Base-by-base conservation (phyloP, 169 alveolate genomes). In the Cryptosporidium parvum region DNA sequence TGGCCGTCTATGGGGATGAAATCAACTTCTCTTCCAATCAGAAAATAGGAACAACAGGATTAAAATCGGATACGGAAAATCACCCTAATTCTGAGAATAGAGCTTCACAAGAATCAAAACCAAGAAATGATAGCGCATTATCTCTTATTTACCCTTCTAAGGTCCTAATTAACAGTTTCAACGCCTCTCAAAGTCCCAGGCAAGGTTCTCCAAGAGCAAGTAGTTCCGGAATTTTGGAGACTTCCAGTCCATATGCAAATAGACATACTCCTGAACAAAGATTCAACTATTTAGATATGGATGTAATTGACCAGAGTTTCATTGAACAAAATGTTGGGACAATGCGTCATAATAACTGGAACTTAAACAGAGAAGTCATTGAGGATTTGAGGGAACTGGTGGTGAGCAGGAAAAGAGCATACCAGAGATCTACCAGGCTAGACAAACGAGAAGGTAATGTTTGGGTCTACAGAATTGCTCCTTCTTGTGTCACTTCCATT, bases 381-480 rank as follows among this genome's bases (percentile, higher is more conserved):
- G 98, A 94, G 67, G 98, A 95, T 85, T 84, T 96, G 39, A 89
- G 97, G 62, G 98, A 96, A 91, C 93, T 96, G 16, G 91, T 96
- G 0, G 89, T 93, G 56, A 87, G 94, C 69, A 92, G 95, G 67
- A 91, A 91, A 35, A 92, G 98, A 18, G 98, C 98, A 21, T 93
- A 92, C 26, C 95, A 95, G 39, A 86, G 97, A 26, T 91, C 93
- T 0, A 84, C 95, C 18, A 85, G 94, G 42, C 86, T 95, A 21
- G 97, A 95, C 71, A 86, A 96, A 39, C 58, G 98, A 42, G 86
- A 96, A 56, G 98, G 98, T 0, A 95, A 96, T 80, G 97, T 96
- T 10, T 95, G 92, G 85, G 97, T 94, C 33, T 94, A 95, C 85
- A 71, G 95, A 14, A 94, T 94, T 23, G 97, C 97, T 21, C 97